phyloP scores from a whole-genome alignment of 257 asterid species.

The Solanum pinnatisectum region DNA sequence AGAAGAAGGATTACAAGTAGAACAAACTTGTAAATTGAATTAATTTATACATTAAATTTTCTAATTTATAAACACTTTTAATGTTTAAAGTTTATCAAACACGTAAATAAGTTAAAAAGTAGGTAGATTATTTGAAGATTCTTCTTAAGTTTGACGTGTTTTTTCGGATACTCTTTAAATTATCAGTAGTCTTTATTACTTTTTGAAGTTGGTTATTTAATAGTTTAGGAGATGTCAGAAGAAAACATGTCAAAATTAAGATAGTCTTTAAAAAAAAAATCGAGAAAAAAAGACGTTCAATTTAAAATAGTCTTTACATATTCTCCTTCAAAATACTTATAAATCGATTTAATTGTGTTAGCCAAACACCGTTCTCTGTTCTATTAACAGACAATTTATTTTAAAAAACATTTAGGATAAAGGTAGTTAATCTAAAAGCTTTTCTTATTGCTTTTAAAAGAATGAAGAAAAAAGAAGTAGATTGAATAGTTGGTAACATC shows the following conservation, averaged over 20 bases:
- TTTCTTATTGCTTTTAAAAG: background rate
- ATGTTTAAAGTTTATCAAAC: background rate
- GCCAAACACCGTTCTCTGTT: background rate
- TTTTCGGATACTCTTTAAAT: background rate
- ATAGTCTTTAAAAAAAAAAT: too few species aligned
- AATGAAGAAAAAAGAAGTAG: background rate
- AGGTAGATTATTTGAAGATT: too few species aligned
- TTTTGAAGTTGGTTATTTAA: too few species aligned
- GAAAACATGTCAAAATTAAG: background rate
- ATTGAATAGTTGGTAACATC: background rate
- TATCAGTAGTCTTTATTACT: background rate
- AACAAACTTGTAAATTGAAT: background rate
- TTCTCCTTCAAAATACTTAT: too few species aligned
- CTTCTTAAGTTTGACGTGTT: too few species aligned
- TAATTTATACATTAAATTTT: background rate
- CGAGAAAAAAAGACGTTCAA: fast-evolving
- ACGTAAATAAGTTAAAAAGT: too few species aligned
- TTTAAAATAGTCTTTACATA: too few species aligned
- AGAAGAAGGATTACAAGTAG: background rate
- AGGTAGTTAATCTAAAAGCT: background rate
- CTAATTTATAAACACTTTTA: too few species aligned
- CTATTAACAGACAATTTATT: background rate
- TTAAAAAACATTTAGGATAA: background rate
- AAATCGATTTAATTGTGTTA: background rate
- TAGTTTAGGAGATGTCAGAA: too few species aligned